These are phyloP conservation scores for Eucalyptus camaldulensis DNA, from an alignment of 345 rosid species.

Conservation along the genomic window DNA sequence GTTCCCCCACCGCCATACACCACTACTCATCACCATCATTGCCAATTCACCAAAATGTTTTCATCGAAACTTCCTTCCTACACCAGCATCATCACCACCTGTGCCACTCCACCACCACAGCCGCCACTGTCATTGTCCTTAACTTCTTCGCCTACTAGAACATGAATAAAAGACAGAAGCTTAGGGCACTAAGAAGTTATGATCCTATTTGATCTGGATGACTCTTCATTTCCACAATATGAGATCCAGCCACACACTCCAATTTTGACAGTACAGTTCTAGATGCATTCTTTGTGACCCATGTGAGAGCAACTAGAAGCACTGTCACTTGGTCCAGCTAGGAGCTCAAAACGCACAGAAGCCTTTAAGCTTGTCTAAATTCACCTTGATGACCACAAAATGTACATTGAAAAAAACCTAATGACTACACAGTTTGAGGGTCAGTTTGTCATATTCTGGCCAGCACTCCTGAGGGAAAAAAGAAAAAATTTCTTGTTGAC, in stretches of 20 bases:
- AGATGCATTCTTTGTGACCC: background rate
- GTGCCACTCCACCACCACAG: background rate
- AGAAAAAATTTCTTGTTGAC: background rate
- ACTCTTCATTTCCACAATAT: background rate
- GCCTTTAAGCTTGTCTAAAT: background rate
- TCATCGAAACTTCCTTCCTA: background rate
- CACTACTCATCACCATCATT: background rate
- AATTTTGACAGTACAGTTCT: background rate
- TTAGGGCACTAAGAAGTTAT: background rate
- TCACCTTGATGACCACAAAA: background rate
- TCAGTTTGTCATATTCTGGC: background rate
- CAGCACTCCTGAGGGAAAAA: background rate
- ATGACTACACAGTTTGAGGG: background rate
- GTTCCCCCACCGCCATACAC: background rate
- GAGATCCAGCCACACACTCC: background rate
- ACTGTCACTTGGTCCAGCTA: background rate
- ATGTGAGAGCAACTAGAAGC: background rate
- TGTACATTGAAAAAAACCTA: background rate
- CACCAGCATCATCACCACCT: background rate
- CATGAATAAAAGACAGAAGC: background rate
- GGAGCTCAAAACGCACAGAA: background rate
- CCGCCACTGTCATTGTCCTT: background rate
- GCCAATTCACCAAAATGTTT: background rate
- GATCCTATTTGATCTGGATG: background rate
- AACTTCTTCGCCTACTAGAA: background rate